Percentiles rank a stretch among this genome's conserved stretches.
Evolutionary conservation across 1,139 yeast species (phyloP).

Genomic region (Candida sp.): DNA sequence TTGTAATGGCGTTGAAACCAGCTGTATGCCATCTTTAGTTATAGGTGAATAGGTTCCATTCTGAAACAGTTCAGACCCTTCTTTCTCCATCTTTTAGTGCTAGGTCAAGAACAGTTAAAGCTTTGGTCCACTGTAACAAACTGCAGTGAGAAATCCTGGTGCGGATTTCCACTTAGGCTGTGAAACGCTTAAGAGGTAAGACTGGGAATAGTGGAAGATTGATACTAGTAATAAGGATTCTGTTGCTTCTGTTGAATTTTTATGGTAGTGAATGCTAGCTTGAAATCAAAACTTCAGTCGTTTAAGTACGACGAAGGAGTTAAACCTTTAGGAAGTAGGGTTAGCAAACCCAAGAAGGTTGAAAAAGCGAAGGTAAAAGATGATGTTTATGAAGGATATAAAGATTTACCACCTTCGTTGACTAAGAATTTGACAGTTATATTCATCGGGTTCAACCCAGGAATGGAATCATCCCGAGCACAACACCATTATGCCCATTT

Average conservation of each 20-base stretch:
- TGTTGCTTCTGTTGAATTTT: too few relatives aligned
- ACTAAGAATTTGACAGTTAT: slow-evolving; percentile 36
- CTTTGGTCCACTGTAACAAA: too few relatives aligned
- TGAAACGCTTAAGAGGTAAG: too few relatives aligned
- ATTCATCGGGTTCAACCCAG: slow-evolving; percentile 77
- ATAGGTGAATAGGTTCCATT: slow-evolving; percentile 3
- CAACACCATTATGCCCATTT: slow-evolving; percentile 79
- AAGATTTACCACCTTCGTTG: slow-evolving; percentile 35
- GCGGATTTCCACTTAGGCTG: too few relatives aligned
- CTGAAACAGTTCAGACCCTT: background rate
- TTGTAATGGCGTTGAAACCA: slow-evolving; percentile 4
- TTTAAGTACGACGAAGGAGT: background rate
- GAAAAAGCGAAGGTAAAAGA: background rate
- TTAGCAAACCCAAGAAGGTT: background rate
- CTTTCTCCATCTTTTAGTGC: background rate
- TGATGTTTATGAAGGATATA: slow-evolving; percentile 1
- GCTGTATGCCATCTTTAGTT: slow-evolving; percentile 3
- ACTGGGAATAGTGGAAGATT: too few relatives aligned
- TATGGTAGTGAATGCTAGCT: background rate
- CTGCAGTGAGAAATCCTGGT: too few relatives aligned
- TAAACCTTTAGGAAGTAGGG: background rate
- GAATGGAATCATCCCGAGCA: slow-evolving; percentile 54
- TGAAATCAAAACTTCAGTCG: slow-evolving; percentile 2
- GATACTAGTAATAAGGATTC: too few relatives aligned
- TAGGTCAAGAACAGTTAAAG: too few relatives aligned